Conservation (phyloP, 805 yeast species). For the Pichia pseudocactophila region DNA sequence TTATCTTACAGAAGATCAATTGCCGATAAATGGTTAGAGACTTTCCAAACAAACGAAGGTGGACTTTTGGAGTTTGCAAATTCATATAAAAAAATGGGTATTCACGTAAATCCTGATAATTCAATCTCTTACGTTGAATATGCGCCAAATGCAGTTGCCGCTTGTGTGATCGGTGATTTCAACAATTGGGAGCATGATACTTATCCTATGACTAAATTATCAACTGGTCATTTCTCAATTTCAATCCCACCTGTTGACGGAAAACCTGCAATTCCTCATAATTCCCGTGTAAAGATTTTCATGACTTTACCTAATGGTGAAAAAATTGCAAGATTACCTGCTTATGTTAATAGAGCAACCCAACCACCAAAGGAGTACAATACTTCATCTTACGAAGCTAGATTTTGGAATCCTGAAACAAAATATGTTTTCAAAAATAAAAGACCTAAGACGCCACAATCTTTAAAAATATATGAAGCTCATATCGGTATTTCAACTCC, state of each 20-base stretch:
- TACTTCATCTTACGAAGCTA: conserved; percentile 60
- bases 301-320: conserved; percentile 61
- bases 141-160: conserved; percentile 78
- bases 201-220: conserved; percentile 50
- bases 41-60: conserved; percentile 50
- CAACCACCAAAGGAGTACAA: conserved; percentile 49
- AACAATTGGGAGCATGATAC: conserved; percentile 64
- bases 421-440: conserved; percentile 51
- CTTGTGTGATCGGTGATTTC: conserved; percentile 85
- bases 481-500: conserved; percentile 93
- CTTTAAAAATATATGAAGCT: conserved; percentile 82
- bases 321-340: conserved; percentile 71
- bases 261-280: conserved; percentile 65
- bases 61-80: conserved; percentile 64
- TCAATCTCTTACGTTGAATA: conserved; percentile 67
- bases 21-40: conserved; percentile 55
- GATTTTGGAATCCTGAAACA: conserved; percentile 79
- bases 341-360: conserved; percentile 82
- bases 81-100: conserved; percentile 69
- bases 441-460: conserved; percentile 50
- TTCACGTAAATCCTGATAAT: conserved; percentile 53
- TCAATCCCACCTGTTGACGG: conserved; percentile 49
- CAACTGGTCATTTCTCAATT: conserved; percentile 63
- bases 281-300: conserved; percentile 65
- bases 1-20: conserved; percentile 57